phyloP scores from a whole-genome alignment of 148 eudicot genomes.

The Pouteria glomerata region DNA sequence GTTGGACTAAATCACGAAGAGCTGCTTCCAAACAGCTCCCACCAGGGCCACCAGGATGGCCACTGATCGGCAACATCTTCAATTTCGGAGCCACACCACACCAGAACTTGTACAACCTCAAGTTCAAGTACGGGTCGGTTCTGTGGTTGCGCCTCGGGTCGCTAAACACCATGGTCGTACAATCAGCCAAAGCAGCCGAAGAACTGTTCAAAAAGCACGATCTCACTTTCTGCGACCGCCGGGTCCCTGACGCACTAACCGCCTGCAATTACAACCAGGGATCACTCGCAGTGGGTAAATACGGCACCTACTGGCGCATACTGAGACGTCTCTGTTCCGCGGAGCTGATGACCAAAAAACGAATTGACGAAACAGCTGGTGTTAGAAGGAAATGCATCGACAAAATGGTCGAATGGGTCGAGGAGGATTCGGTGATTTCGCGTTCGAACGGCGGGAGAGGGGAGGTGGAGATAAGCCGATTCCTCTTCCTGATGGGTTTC shows the following conservation, averaged over 20 bases:
- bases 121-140: constrained; percentile 12
- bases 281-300: constrained; percentile 4
- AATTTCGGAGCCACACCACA: constrained; percentile 14
- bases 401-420: constrained; percentile 6
- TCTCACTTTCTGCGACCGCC: constrained; percentile 8
- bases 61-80: constrained; percentile 17
- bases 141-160: constrained; percentile 18
- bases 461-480: too few species aligned
- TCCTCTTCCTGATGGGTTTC: too few species aligned
- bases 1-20: too few species aligned
- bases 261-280: constrained; percentile 4
- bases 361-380: background rate
- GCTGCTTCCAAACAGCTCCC: constrained; percentile 11
- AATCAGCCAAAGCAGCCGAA: background rate
- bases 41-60: constrained; percentile 21
- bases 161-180: constrained; percentile 15
- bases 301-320: constrained; percentile 8
- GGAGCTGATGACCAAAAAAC: background rate
- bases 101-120: background rate
- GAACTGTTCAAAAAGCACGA: constrained; percentile 25
- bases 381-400: constrained; percentile 4
- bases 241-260: background rate
- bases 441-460: too few species aligned
- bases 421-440: background rate
- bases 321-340: background rate